Base-by-base conservation (phyloP, 345 rosid genomes). In the Sonneratia alba region DNA sequence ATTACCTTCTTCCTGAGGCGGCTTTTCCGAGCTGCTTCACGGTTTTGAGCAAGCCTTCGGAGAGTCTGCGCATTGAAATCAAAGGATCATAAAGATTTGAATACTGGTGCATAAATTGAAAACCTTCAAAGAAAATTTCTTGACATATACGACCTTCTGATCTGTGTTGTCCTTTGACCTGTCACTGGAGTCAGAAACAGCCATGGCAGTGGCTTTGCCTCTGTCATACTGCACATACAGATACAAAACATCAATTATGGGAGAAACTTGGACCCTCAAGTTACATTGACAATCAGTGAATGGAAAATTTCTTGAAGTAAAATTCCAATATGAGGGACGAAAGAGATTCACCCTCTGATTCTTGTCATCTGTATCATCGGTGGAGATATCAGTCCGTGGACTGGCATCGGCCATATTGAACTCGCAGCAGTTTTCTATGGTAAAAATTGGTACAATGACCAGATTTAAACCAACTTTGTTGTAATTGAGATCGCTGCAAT, bases 21-120 rank as follows among this genome's bases (percentile, higher is more conserved):
- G 78, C 98, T 94, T 85, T 94, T 94, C 79, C 98, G 87, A 55
- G 98, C 98, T 37, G 98, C 98, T 83, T 94, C 98, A 2, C 97
- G 92, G 78, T 94, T 94, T 82, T 94, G 98, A 76, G 98, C 98
- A 75, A 94, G 96, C 79, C 97, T 86, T 65, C 97, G 95, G 80
- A 94, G 93, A 63, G 93, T 88, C 97, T 93, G 87, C 72, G 73
- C 51, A 80, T 79, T 79, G 73, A 76, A 72, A 78, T 68, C 47
- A 68, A 78, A 77, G 72, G 73, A 73, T 73, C 67, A 14, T 53
- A 73, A 42, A 69, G 3, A 80, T 19, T 73, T 55, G 22, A 37
- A 7, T 18, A 55, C 53, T 67, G 9, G n/a, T 21, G 36, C 4
- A 21, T 66, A 72, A 59, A 73, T 7, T 65, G 53, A 73, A 53